phyloP scores from a whole-genome alignment of 129 eudicot species.

The Kitagawia praeruptora region DNA sequence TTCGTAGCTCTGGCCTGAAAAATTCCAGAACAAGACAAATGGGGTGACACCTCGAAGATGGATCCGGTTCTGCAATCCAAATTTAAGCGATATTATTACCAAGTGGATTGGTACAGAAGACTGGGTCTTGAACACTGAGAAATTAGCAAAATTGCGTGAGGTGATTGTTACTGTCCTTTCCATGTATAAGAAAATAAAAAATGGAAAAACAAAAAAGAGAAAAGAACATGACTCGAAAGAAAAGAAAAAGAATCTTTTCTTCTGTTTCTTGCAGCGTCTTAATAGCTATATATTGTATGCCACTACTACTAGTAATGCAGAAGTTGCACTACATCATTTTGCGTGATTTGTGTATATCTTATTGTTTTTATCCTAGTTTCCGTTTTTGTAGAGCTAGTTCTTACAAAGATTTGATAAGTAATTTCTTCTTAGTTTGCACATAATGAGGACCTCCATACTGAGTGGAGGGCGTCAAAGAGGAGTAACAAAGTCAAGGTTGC shows the following conservation, averaged over 20 bases:
- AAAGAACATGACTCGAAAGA: neutral
- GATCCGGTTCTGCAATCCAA: constrained; percentile 91
- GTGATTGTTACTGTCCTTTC: constrained; percentile 23
- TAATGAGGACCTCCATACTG: constrained; percentile 67
- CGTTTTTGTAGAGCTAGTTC: neutral
- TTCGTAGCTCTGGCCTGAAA: constrained; percentile 86
- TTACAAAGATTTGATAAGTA: neutral
- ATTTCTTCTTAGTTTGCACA: constrained; percentile 61
- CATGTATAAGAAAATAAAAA: neutral
- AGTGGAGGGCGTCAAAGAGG: constrained; percentile 87
- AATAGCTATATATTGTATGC: neutral
- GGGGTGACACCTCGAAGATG: constrained; percentile 99
- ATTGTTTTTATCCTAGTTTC: neutral
- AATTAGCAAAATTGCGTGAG: constrained; percentile 72
- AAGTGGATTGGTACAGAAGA: constrained; percentile 87
- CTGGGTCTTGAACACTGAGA: constrained; percentile 84
- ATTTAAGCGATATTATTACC: constrained; percentile 61
- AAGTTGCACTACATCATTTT: neutral
- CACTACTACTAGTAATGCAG: neutral
- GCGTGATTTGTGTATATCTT: neutral
- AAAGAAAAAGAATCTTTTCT: neutral
- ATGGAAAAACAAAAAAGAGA: neutral
- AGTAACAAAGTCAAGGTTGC: constrained; percentile 73
- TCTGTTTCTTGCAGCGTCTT: neutral
- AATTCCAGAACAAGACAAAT: constrained; percentile 93